Evolutionary conservation across 2,329 filamentous ascomycete species (phyloP).

Genomic region (Sordariomycetes sp.): DNA sequence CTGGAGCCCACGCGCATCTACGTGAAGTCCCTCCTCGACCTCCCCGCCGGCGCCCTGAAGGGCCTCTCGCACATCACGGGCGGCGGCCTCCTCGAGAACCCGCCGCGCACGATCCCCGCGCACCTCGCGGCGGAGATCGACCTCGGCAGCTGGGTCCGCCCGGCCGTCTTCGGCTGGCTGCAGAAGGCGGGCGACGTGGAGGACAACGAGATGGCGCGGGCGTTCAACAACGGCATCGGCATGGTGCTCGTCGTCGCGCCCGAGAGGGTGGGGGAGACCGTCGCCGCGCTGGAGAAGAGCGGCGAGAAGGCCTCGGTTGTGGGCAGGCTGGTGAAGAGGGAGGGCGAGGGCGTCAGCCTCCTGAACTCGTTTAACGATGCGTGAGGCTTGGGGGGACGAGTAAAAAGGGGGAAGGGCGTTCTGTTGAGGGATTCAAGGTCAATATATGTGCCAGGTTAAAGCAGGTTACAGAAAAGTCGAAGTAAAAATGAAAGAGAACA

Average conservation of each 20-base stretch:
- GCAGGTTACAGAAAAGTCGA: too few relatives aligned
- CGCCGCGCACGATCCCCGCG: slow-evolving; percentile 81
- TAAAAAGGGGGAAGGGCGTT: neutral
- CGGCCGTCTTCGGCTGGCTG: slow-evolving; percentile 79
- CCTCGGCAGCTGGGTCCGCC: slow-evolving; percentile 63
- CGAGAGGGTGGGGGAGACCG: slow-evolving; percentile 50
- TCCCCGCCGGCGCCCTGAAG: slow-evolving; percentile 60
- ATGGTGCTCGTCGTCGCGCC: slow-evolving; percentile 80
- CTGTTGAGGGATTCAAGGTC: neutral
- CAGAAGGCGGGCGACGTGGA: slow-evolving; percentile 62
- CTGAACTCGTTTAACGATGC: slow-evolving; percentile 27
- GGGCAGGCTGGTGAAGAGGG: slow-evolving; percentile 56
- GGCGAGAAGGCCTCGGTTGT: slow-evolving; percentile 73
- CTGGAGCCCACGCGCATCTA: slow-evolving; percentile 91
- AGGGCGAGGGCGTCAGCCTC: slow-evolving; percentile 21
- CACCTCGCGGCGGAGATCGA: slow-evolving; percentile 74
- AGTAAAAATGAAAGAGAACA: too few relatives aligned
- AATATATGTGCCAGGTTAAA: too few relatives aligned
- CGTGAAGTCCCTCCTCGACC: slow-evolving; percentile 67
- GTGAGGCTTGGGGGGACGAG: neutral
- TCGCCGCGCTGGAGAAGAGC: slow-evolving; percentile 46
- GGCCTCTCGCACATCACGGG: slow-evolving; percentile 96
- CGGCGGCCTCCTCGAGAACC: slow-evolving; percentile 85
- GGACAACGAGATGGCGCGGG: slow-evolving; percentile 72
- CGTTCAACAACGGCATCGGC: slow-evolving; percentile 90